These are phyloP conservation scores for Dicorynia guianensis DNA, from an alignment of 306 rosid genomes.

Conservation along the genomic window DNA sequence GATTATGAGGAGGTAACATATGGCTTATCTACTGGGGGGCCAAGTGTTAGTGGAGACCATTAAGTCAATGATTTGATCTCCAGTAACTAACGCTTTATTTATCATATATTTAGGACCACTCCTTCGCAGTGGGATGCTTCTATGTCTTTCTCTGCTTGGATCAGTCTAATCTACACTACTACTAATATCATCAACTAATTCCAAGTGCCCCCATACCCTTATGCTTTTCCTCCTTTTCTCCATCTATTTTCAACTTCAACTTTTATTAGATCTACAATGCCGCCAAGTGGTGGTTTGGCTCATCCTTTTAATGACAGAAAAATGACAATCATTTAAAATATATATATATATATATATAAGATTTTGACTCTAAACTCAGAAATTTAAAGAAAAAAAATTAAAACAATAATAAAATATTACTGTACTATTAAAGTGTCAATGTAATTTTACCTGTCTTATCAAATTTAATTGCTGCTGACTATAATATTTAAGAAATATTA, in stretches of 20 bases:
- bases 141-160: conserved; percentile 2
- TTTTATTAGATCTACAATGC: not conserved
- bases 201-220: not conserved
- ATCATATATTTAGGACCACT: conserved; percentile 35
- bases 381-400: too few species aligned
- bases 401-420: too few species aligned
- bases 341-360: too few species aligned
- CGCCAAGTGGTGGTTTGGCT: too few species aligned
- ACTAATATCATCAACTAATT: not conserved
- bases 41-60: conserved; percentile 38
- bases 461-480: too few species aligned
- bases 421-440: too few species aligned
- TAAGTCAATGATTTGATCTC: conserved; percentile 45
- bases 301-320: too few species aligned
- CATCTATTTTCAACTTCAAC: not conserved
- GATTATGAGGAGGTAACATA: not conserved
- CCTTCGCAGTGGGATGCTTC: not conserved
- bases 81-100: conserved; percentile 40
- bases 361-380: too few species aligned
- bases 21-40: conserved; percentile 41
- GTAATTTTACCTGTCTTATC: too few species aligned
- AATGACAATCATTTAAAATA: too few species aligned
- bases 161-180: conserved; percentile 20
- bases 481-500: too few species aligned
- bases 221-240: not conserved